These are phyloP conservation scores for Takashimella koratensis DNA, from an alignment of 1,284 basidiomycete genomes.

Conservation along the genomic window DNA sequence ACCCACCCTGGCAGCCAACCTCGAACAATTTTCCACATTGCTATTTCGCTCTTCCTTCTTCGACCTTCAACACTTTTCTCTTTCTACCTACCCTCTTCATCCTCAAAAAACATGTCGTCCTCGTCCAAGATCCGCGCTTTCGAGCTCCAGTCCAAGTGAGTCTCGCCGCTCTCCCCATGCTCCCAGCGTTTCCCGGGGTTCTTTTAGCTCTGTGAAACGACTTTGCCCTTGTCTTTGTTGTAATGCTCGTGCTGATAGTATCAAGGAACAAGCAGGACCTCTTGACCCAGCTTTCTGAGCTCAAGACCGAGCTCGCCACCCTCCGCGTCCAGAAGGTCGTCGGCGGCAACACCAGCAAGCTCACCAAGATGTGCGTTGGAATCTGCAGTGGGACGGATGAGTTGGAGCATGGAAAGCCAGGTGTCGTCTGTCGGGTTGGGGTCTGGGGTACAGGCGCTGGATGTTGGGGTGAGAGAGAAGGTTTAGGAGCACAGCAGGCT, in stretches of 20 bases:
- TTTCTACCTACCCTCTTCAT: conserved; percentile 1
- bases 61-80: background rate
- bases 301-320: conserved; percentile 90
- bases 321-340: conserved; percentile 98
- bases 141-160: conserved; percentile 96
- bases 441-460: too few relatives aligned
- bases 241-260: conserved; percentile 8
- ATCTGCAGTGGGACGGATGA: background rate
- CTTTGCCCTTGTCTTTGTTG: background rate
- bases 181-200: too few relatives aligned
- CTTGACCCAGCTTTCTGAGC: conserved; percentile 87
- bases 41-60: conserved; percentile 6
- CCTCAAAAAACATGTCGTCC: conserved; percentile 40
- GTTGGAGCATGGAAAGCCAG: too few relatives aligned
- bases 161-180: too few relatives aligned
- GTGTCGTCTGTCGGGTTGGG: too few relatives aligned
- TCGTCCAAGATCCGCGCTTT: conserved; percentile 79
- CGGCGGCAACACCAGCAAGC: conserved; percentile 91
- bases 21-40: conserved; percentile 1
- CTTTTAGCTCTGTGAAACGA: too few relatives aligned
- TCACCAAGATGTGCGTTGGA: conserved; percentile 87
- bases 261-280: conserved; percentile 94
- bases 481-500: background rate
- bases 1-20: background rate
- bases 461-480: too few relatives aligned